These are phyloP conservation scores for Mortierella antarctica DNA, from an alignment of 192 early-diverging fungal species.

Conservation along the genomic window DNA sequence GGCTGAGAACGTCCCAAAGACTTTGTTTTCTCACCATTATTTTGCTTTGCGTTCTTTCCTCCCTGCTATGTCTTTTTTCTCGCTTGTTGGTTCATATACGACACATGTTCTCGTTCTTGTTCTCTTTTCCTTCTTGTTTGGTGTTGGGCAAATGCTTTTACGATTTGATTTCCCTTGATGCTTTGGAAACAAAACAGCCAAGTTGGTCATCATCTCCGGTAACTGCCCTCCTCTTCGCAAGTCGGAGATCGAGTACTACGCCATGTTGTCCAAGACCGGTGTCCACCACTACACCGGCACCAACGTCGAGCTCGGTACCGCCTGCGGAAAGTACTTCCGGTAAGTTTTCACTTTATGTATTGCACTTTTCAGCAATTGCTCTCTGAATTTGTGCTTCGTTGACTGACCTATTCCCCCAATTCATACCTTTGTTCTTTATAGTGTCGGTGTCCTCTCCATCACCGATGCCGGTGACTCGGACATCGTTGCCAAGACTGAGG, in stretches of 20 bases:
- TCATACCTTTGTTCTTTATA: slow-evolving; percentile 4
- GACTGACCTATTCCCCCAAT: slow-evolving; percentile 58
- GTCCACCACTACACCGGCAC: slow-evolving; percentile 99
- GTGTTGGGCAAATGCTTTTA: not conserved
- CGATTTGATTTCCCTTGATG: slow-evolving; percentile 8
- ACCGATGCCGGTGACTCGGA: slow-evolving; percentile 97
- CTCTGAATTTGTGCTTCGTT: not conserved
- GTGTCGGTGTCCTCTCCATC: slow-evolving; percentile 89
- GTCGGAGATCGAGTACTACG: slow-evolving; percentile 99
- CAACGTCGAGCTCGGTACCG: slow-evolving; percentile 99
- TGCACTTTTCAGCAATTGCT: too few species aligned
- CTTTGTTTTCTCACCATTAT: slow-evolving; percentile 35
- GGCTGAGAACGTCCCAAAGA: slow-evolving; percentile 57
- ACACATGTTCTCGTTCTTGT: slow-evolving; percentile 26
- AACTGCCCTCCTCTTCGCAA: slow-evolving; percentile 99
- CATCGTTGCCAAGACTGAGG: slow-evolving; percentile 54
- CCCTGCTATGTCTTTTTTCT: not conserved
- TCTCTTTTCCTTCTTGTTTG: not conserved
- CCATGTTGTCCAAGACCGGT: slow-evolving; percentile 99
- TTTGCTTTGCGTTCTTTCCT: slow-evolving; percentile 5
- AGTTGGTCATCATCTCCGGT: slow-evolving; percentile 98
- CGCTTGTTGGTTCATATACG: slow-evolving; percentile 26
- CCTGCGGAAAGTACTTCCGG: slow-evolving; percentile 99
- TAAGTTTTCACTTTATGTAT: slow-evolving; percentile 16
- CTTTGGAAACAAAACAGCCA: slow-evolving; percentile 67